Conservation (phyloP, 371 early-diverging fungal genomes). For the Saksenaea vasiformis region DNA sequence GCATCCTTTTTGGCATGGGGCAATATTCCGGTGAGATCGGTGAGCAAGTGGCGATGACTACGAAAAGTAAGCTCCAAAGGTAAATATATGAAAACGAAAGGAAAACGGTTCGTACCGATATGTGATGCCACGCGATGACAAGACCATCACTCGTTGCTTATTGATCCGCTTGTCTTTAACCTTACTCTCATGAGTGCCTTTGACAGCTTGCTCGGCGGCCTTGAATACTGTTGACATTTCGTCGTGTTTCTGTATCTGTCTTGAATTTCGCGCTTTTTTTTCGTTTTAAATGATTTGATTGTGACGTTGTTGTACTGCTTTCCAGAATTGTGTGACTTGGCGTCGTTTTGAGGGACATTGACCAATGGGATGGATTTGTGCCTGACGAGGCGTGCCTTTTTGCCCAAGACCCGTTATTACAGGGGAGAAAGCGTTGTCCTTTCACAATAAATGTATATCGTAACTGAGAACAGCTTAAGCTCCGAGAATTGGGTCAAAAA, state of each 20-base stretch:
- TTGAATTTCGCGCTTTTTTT: neutral
- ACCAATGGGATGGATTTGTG: too few relatives aligned
- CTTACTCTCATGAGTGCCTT: constrained; percentile 20
- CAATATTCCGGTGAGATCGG: constrained; percentile 82
- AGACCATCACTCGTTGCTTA: constrained; percentile 88
- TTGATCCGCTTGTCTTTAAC: constrained; percentile 58
- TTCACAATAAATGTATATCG: too few relatives aligned
- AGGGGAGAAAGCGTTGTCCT: too few relatives aligned
- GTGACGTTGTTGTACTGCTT: too few relatives aligned
- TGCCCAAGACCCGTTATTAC: too few relatives aligned
- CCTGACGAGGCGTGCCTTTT: too few relatives aligned
- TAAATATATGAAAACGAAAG: neutral
- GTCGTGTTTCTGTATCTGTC: neutral
- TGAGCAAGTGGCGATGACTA: constrained; percentile 90
- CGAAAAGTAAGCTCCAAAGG: neutral
- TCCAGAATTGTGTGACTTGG: too few relatives aligned
- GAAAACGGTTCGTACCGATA: constrained; percentile 58
- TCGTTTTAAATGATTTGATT: too few relatives aligned
- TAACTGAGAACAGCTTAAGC: too few relatives aligned
- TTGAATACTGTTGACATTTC: constrained; percentile 46
- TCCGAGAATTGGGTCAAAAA: too few relatives aligned
- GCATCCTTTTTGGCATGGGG: constrained; percentile 95
- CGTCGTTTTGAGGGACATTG: too few relatives aligned
- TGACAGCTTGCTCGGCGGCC: constrained; percentile 35
- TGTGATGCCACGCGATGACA: constrained; percentile 90